Conservation (phyloP, 768 basidiomycete genomes). For the Leccinum barrowsii region DNA sequence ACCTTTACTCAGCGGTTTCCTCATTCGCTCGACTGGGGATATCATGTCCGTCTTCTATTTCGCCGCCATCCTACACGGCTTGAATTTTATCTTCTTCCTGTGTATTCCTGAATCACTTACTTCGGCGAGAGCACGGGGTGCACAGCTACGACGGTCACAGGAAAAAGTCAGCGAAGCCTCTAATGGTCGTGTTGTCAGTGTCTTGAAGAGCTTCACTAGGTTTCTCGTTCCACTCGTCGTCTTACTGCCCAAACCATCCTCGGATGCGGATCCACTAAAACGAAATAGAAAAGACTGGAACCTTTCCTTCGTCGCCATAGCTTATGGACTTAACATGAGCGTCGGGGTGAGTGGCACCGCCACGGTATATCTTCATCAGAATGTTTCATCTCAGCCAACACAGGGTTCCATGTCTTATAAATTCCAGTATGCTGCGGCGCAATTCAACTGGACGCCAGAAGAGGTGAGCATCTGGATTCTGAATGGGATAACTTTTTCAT, state of each 20-base stretch:
- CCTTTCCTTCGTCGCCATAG: constrained; percentile 51
- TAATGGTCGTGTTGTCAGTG: not conserved
- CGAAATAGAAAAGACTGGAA: constrained; percentile 57
- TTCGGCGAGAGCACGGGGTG: constrained; percentile 36
- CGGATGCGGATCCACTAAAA: constrained; percentile 38
- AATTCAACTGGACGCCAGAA: constrained; percentile 68
- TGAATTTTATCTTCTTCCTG: constrained; percentile 49
- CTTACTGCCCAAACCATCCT: constrained; percentile 45
- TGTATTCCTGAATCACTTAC: constrained; percentile 79
- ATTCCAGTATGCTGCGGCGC: constrained; percentile 60
- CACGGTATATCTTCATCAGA: not conserved
- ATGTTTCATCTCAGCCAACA: not conserved
- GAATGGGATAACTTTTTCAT: not conserved
- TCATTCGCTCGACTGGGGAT: constrained; percentile 55
- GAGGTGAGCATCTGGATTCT: constrained; percentile 37
- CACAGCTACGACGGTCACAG: constrained; percentile 13
- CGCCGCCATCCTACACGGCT: constrained; percentile 45
- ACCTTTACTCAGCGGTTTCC: constrained; percentile 64
- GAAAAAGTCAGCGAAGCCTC: constrained; percentile 9
- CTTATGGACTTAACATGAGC: constrained; percentile 44
- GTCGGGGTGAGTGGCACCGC: constrained; percentile 41
- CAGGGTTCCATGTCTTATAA: constrained; percentile 58
- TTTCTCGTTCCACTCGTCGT: constrained; percentile 73
- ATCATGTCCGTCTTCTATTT: constrained; percentile 71
- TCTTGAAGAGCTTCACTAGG: constrained; percentile 44